Evolutionary conservation across 176 grass and related monocot genomes (phyloP).

Genomic region (Hsuehochloa calcarea): DNA sequence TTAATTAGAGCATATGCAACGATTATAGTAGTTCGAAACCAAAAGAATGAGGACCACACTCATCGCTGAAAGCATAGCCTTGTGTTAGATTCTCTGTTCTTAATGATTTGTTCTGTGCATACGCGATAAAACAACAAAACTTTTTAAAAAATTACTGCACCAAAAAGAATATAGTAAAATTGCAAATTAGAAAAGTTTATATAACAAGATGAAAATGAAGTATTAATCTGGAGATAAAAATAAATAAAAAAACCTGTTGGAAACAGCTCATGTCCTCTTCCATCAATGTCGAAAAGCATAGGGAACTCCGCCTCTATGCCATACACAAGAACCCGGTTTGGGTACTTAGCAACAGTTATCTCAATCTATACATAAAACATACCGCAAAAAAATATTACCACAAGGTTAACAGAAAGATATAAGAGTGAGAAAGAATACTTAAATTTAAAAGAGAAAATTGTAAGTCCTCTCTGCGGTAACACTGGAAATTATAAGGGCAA

Average conservation of each 20-base stretch:
- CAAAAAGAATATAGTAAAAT: conserved; percentile 1
- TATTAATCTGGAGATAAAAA: conserved; percentile 17
- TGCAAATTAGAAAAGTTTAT: not conserved
- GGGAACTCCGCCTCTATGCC: conserved; percentile 74
- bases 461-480: not conserved
- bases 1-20: not conserved
- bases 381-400: not conserved
- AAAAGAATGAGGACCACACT: conserved; percentile 5
- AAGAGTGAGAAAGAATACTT: not conserved
- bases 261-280: conserved; percentile 76
- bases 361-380: conserved; percentile 52
- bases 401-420: not conserved
- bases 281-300: conserved; percentile 87
- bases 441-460: not conserved
- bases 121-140: conserved; percentile 2
- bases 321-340: conserved; percentile 82
- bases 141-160: not conserved
- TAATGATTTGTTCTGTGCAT: not conserved
- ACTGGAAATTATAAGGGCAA: not conserved
- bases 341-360: conserved; percentile 80
- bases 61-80: not conserved
- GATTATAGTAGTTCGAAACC: not conserved
- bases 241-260: conserved; percentile 73
- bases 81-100: not conserved
- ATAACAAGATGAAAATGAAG: conserved; percentile 7